Base-by-base conservation (phyloP, 2,329 filamentous ascomycete genomes). In the Neospermospora avenae region DNA sequence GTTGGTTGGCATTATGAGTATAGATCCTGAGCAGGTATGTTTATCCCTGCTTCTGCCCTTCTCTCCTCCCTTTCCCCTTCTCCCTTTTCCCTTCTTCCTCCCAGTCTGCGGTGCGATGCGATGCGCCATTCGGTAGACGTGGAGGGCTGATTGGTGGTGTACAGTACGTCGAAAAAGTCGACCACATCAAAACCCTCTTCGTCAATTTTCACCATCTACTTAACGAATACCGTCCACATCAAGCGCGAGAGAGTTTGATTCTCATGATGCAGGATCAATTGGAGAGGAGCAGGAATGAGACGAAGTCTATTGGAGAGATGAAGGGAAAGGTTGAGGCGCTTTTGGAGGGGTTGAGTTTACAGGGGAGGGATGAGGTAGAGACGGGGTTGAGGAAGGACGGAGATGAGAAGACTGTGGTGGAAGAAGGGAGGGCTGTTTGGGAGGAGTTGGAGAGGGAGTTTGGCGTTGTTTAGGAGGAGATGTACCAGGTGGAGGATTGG, bases 141-240 rank as follows among this genome's bases (percentile, higher is more conserved):
- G 14, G 4, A 22, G 13, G 37, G 31, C 44, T 56, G 60, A 60
- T 58, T 37, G 13, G 64, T 18, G 68, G 66, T 24, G 48, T 67
- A 44, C 68, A 88, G 72, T 88, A 86, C 55, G 79, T 83, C 25
- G 81, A 85, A 44, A 96, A 96, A 72, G 81, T 93, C 48, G 80
- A 85, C 46, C 89, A 98, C 73, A 76, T 99, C 34, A 83, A 89
- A 69, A 92, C 88, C 16, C 77, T 98, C 28, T 88, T 96, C 64
- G 87, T 93, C 74, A 98, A 98, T 74, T 89, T 96, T 70, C 92
- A 97, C 75, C 91, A 96, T 70, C 82, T 96, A 57, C 85, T 98
- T 66, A 99, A 99, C 74, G 88, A 96, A 74, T 98, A 96, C 76
- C 84, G 93, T 34, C 93, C 93, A 10, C 93, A 97, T 73, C 93